Percentiles rank a stretch among this genome's conserved stretches.
Conservation (phyloP, 345 rosid genomes). For the Microthlaspi erraticum region DNA sequence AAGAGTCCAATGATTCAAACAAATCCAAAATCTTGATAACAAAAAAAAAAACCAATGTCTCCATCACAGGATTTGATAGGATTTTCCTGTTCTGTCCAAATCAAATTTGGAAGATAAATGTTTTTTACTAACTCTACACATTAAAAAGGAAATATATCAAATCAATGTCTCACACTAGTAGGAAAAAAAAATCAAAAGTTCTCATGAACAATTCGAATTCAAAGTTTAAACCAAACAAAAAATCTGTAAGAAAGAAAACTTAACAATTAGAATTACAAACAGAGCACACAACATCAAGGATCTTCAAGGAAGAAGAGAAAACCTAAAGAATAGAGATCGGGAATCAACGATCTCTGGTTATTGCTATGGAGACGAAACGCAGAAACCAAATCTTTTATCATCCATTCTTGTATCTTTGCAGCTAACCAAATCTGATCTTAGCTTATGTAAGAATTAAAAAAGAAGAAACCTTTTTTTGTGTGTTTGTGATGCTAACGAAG, state of each 20-base stretch:
- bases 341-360: slow-evolving; percentile 46
- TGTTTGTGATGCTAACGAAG: slow-evolving; percentile 33
- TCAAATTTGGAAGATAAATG: not conserved
- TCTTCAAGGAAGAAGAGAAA: slow-evolving; percentile 9
- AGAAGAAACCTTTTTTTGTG: not conserved
- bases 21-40: not conserved
- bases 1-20: not conserved
- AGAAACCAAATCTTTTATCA: slow-evolving; percentile 37
- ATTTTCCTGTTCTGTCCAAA: not conserved
- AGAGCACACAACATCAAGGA: slow-evolving; percentile 46
- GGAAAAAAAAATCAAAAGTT: slow-evolving; percentile 30
- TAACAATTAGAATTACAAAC: slow-evolving; percentile 47
- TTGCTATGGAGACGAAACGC: slow-evolving; percentile 40
- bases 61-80: not conserved
- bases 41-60: not conserved
- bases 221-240: slow-evolving; percentile 20
- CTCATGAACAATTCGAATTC: slow-evolving; percentile 34
- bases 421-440: slow-evolving; percentile 43
- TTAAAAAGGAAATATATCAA: not conserved
- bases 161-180: slow-evolving; percentile 38
- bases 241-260: slow-evolving; percentile 21
- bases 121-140: not conserved
- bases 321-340: slow-evolving; percentile 45
- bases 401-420: slow-evolving; percentile 45
- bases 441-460: slow-evolving; percentile 35